Evolutionary conservation across 306 rosid genomes (phyloP).

Genomic region (Spatholobus suberectus): DNA sequence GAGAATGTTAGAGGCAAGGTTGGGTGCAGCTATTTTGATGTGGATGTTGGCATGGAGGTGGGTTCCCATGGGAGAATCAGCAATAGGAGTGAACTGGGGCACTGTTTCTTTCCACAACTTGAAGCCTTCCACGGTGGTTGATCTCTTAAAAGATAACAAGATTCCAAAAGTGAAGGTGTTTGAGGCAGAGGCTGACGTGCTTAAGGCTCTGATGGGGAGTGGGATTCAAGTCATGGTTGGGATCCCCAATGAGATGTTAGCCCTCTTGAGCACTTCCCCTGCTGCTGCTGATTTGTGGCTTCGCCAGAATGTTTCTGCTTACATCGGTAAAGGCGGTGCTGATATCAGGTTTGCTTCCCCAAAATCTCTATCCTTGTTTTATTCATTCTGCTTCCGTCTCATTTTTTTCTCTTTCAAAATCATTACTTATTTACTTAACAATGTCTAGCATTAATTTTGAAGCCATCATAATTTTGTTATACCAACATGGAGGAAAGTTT

Average conservation of each 20-base stretch:
- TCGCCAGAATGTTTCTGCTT: conserved; percentile 70
- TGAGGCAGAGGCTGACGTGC: conserved; percentile 66
- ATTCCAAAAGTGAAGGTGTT: conserved; percentile 78
- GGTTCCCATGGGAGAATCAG: conserved; percentile 56
- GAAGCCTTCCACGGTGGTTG: conserved; percentile 71
- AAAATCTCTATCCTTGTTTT: no score
- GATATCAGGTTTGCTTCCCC: conserved; percentile 77
- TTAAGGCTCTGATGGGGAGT: conserved; percentile 65
- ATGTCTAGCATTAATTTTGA: not conserved
- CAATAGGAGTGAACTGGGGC: conserved; percentile 90
- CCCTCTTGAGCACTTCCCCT: conserved; percentile 64
- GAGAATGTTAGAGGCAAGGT: conserved; percentile 47
- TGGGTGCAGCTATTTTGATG: conserved; percentile 19
- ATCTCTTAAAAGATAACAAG: conserved; percentile 65
- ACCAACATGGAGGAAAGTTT: not conserved
- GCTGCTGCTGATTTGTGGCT: conserved; percentile 75
- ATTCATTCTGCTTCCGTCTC: no score
- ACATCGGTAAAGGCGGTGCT: conserved; percentile 66
- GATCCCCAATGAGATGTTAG: conserved; percentile 77
- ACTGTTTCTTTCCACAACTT: conserved; percentile 69
- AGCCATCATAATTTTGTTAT: not conserved
- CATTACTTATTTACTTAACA: not conserved
- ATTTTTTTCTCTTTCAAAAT: not conserved
- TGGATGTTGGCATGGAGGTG: conserved; percentile 34
- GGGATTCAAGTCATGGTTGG: conserved; percentile 84